A percentile compares a stretch with the other conserved stretches of the same genome.
Conservation (phyloP, 495 filamentous ascomycete genomes). For the Penicillium alfredii region DNA sequence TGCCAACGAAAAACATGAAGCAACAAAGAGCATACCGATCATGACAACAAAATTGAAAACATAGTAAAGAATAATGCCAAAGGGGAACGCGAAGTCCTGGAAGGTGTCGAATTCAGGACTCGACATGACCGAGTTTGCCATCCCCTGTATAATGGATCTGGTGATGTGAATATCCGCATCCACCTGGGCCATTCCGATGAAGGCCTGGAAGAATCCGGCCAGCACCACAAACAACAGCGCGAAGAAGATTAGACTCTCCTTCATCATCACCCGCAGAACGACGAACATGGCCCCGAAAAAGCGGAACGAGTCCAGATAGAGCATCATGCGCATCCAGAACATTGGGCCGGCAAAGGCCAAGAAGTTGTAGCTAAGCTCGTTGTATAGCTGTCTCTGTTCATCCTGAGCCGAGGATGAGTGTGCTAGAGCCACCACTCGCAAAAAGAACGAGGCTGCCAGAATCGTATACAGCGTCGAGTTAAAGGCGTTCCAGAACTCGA, state of each 20-base stretch:
- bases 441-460: conserved; percentile 66
- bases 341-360: conserved; percentile 85
- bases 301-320: conserved; percentile 87
- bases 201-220: conserved; percentile 88
- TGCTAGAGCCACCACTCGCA: conserved; percentile 69
- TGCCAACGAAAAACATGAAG: background rate
- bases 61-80: conserved; percentile 88
- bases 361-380: conserved; percentile 86
- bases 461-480: conserved; percentile 76
- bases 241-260: conserved; percentile 96
- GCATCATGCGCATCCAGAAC: conserved; percentile 91
- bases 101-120: conserved; percentile 87
- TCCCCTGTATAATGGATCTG: conserved; percentile 74
- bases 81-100: conserved; percentile 69
- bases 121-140: conserved; percentile 86
- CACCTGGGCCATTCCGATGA: conserved; percentile 85
- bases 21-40: conserved; percentile 44
- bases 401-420: conserved; percentile 49
- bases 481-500: conserved; percentile 95
- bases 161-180: conserved; percentile 59
- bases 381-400: conserved; percentile 56
- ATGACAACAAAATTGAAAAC: conserved; percentile 96
- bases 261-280: conserved; percentile 98
- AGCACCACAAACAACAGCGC: conserved; percentile 82
- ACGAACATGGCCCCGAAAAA: conserved; percentile 99